Conservation (phyloP, 306 rosid genomes). For the Vicia faba region DNA sequence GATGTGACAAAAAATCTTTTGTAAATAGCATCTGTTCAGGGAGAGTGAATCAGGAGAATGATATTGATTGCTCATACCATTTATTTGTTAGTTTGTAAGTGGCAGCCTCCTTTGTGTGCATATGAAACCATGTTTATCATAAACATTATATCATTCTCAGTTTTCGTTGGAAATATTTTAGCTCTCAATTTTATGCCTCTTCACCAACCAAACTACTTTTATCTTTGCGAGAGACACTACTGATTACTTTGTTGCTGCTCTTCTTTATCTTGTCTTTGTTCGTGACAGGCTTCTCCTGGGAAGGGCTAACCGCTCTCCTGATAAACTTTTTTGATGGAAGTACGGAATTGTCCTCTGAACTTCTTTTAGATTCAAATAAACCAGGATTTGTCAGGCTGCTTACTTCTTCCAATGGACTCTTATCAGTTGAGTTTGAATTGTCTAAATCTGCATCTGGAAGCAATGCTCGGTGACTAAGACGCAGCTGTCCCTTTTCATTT, state of each 20-base stretch:
- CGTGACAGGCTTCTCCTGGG: slow-evolving; percentile 48
- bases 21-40: slow-evolving; percentile 34
- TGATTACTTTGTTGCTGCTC: slow-evolving; percentile 43
- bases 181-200: slow-evolving; percentile 57
- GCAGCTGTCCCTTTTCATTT: slow-evolving; percentile 93
- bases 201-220: slow-evolving; percentile 67
- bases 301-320: slow-evolving; percentile 53
- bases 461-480: slow-evolving; percentile 84
- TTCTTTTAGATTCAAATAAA: slow-evolving; percentile 42
- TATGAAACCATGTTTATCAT: slow-evolving; percentile 32
- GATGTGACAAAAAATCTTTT: slow-evolving; percentile 18
- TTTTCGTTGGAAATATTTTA: slow-evolving; percentile 30
- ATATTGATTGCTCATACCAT: slow-evolving; percentile 54
- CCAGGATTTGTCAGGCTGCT: slow-evolving; percentile 31
- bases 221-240: slow-evolving; percentile 50
- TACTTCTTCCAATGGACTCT: slow-evolving; percentile 22
- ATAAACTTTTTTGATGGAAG: slow-evolving; percentile 63
- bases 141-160: slow-evolving; percentile 18
- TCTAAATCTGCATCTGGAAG: slow-evolving; percentile 70
- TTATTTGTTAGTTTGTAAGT: slow-evolving; percentile 32
- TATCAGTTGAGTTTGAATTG: slow-evolving; percentile 40
- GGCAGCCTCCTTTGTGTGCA: slow-evolving; percentile 37
- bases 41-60: slow-evolving; percentile 19
- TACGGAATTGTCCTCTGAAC: slow-evolving; percentile 47
- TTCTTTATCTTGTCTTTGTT: slow-evolving; percentile 59